Evolutionary conservation across 164 flowering plant genomes (phyloP).

Genomic region (Aristolochia contorta): DNA sequence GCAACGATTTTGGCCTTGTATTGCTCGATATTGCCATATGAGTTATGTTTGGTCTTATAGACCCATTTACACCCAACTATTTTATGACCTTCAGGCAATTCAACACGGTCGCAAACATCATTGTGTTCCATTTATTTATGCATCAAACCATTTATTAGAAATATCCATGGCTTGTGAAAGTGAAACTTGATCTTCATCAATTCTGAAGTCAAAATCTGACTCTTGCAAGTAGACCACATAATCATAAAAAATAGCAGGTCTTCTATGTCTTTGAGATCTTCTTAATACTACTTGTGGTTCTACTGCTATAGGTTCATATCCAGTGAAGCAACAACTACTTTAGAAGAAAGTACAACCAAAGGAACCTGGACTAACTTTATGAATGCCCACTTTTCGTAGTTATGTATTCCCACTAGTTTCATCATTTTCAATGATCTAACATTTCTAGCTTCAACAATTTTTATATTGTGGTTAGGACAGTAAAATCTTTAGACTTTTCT

Average conservation of each 20-base stretch:
- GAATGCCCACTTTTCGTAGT: not conserved
- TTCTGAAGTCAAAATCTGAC: not conserved
- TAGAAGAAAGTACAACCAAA: not conserved
- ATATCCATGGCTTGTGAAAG: constrained; percentile 1
- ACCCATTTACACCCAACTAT: not conserved
- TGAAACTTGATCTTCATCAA: not conserved
- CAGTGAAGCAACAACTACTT: not conserved
- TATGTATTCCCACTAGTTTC: not conserved
- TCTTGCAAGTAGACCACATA: not conserved
- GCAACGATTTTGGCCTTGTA: constrained; percentile 1
- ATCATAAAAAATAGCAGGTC: no score
- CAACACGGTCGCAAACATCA: not conserved
- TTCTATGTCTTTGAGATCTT: no score
- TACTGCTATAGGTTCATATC: not conserved
- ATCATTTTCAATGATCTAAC: not conserved
- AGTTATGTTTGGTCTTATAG: constrained; percentile 3
- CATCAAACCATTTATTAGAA: constrained; percentile 1
- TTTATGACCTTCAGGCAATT: not conserved
- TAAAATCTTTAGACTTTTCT: constrained; percentile 3
- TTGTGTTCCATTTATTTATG: not conserved
- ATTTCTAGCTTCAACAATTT: not conserved
- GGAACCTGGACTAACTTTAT: not conserved
- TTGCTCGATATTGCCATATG: not conserved
- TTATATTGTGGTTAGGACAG: constrained; percentile 1
- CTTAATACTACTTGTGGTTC: no score